phyloP scores from a whole-genome alignment of 805 yeast genomes.

The Candida suzukii region DNA sequence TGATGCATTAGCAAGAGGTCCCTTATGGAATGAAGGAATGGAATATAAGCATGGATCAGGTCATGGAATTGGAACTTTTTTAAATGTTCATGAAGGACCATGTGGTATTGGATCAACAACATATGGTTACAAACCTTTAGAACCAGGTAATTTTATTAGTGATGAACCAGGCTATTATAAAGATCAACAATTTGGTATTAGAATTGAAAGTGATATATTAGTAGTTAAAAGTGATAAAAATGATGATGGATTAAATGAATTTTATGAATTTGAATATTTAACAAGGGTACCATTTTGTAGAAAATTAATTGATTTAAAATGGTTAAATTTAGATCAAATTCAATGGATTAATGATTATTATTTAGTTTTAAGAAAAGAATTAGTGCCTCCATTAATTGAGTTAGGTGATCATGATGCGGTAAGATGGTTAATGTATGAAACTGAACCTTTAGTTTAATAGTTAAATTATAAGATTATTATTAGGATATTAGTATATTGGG shows the following conservation, averaged over 20 bases:
- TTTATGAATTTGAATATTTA: constrained; percentile 63
- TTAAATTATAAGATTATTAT: too few species aligned
- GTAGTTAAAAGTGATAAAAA: constrained; percentile 37
- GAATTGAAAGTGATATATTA: constrained; percentile 80
- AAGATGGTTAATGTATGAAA: constrained; percentile 69
- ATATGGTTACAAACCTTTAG: constrained; percentile 40
- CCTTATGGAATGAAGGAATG: constrained; percentile 73
- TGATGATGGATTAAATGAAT: constrained; percentile 43
- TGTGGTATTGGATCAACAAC: constrained; percentile 57
- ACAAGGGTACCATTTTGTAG: constrained; percentile 83
- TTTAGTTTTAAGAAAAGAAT: constrained; percentile 41
- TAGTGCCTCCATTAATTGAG: constrained; percentile 45
- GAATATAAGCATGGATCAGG: constrained; percentile 95
- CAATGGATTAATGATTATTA: constrained; percentile 68
- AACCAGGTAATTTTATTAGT: constrained; percentile 68
- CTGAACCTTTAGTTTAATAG: constrained; percentile 28
- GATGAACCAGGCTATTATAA: constrained; percentile 95
- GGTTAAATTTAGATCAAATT: constrained; percentile 57
- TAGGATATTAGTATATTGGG: too few species aligned
- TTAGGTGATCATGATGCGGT: constrained; percentile 51
- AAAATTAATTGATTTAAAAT: constrained; percentile 53
- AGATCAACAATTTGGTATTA: constrained; percentile 83
- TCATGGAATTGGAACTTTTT: constrained; percentile 91
- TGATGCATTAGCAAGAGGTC: constrained; percentile 79
- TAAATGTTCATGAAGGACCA: constrained; percentile 94